Base-by-base conservation (phyloP, 495 filamentous ascomycete species). In the Aspergillus incahuasiensis region DNA sequence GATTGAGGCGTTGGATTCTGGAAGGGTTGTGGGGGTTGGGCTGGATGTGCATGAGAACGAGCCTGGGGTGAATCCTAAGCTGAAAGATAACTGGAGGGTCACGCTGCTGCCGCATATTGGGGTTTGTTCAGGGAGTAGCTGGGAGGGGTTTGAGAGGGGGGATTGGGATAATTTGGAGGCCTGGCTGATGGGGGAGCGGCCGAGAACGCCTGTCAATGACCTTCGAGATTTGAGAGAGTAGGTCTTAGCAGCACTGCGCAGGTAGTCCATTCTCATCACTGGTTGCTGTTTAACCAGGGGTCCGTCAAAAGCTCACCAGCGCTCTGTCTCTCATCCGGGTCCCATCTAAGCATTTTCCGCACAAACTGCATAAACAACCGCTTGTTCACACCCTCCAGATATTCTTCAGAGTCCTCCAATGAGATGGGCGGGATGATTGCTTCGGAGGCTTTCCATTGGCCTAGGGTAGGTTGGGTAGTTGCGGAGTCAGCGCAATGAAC, bases 241-340 rank as follows among this genome's bases (percentile, higher is more conserved):
- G n/a, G n/a, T n/a, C n/a, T n/a, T n/a, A n/a, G n/a, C n/a, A n/a
- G n/a, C n/a, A n/a, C n/a, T n/a, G n/a, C n/a, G n/a, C n/a, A n/a
- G n/a, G n/a, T n/a, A n/a, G n/a, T n/a, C n/a, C n/a, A n/a, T n/a
- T n/a, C n/a, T n/a, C n/a, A n/a, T n/a, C n/a, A n/a, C n/a, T n/a
- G n/a, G n/a, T n/a, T n/a, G n/a, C 25, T 28, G 8, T 28, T 28
- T 28, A 28, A 28, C 42, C 42, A 68, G 13, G 51, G 56, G 48
- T 68, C 65, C 42, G 56, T 60, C 5, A 56, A 63, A 20, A 73
- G 61, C 24, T 73, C 67, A 47, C 61, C 58, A 0, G 72, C 70
- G 20, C 70, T 64, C n/a, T 59, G 63, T 47, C 70, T 61, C 40
- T 70, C 59, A 28, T 71, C 72, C 1, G 70, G 68, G 15, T 64